phyloP scores from a whole-genome alignment of 2,329 filamentous ascomycete genomes.

The Penicillium sp. region DNA sequence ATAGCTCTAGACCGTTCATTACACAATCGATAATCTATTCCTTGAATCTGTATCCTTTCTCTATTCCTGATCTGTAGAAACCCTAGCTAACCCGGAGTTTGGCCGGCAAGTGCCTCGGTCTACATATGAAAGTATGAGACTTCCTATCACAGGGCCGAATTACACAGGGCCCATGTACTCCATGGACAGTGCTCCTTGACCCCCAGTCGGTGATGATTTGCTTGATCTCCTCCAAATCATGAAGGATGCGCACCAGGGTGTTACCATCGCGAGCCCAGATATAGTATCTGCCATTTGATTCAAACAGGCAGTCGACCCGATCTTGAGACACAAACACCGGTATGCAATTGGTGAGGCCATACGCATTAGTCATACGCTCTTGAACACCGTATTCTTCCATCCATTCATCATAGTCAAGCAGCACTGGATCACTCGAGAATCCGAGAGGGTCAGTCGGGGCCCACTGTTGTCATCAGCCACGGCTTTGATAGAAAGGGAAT shows the following conservation, averaged over 20 bases:
- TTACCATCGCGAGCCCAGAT: neutral
- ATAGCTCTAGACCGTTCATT: slow-evolving; percentile 5
- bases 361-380: neutral
- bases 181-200: neutral
- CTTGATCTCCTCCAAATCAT: neutral
- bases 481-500: neutral
- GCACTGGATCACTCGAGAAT: neutral
- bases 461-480: neutral
- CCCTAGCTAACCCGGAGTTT: neutral
- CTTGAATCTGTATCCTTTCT: neutral
- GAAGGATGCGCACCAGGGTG: neutral
- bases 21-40: neutral
- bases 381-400: neutral
- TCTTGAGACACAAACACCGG: neutral
- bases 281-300: neutral
- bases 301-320: neutral
- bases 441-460: neutral
- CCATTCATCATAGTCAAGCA: neutral
- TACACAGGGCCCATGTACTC: neutral
- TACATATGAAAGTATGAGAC: neutral
- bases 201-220: neutral
- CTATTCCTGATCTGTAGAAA: neutral
- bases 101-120: neutral
- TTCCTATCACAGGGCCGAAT: neutral
- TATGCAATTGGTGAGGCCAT: neutral